phyloP scores from a whole-genome alignment of 148 eudicot species.

The Bassia scoparia region DNA sequence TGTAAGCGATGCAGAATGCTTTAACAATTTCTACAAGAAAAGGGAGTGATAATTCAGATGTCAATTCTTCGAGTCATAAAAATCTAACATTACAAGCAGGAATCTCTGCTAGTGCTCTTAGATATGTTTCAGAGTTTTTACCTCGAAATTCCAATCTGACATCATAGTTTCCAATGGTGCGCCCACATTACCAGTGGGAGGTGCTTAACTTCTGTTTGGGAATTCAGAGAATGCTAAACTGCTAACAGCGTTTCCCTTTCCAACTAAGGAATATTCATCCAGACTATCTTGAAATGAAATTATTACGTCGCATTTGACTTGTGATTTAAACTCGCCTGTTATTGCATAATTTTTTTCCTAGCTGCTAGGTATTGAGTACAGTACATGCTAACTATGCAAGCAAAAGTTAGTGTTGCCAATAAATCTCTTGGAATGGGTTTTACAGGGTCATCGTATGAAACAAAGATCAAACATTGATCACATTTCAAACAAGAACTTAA shows the following conservation, averaged over 20 bases:
- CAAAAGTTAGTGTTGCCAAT: background rate
- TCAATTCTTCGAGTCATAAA: conserved; percentile 1
- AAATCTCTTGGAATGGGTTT: background rate
- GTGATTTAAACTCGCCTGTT: too few species aligned
- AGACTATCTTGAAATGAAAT: background rate
- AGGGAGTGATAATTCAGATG: background rate
- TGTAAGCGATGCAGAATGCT: background rate
- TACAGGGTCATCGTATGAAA: background rate
- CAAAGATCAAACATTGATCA: background rate
- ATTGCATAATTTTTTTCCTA: too few species aligned
- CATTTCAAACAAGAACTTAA: background rate
- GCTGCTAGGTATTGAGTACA: background rate
- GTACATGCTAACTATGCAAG: background rate
- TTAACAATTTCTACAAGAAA: background rate
- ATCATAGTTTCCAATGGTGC: background rate
- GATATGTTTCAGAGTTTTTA: background rate
- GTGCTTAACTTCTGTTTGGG: background rate
- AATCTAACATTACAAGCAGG: background rate
- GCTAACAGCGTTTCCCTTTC: background rate
- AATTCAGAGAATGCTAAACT: background rate
- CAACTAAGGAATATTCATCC: background rate
- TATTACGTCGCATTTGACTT: too few species aligned
- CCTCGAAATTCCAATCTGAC: background rate
- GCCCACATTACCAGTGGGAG: background rate
- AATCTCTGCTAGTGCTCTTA: background rate